Evolutionary conservation across 176 grass and related monocot species (phyloP), one percentile per base, ranked within the genome.

Genomic region (Carex pumila): DNA sequence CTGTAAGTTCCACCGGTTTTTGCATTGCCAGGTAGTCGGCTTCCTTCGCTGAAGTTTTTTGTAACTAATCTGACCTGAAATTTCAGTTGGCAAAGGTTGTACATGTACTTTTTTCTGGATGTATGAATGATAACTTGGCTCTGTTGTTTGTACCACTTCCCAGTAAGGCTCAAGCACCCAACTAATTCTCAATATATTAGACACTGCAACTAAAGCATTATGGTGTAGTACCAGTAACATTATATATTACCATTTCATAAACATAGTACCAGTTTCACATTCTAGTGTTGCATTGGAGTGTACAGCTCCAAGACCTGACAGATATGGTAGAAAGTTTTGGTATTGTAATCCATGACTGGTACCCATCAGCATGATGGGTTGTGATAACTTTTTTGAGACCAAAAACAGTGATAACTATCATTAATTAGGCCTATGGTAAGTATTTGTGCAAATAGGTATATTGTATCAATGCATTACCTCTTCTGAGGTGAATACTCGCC

Each of bases 31-130:
- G 91, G 89, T 88, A 98, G 96, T 81, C 96, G 84, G 59, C 94
- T 95, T 89, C 93, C 96, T 88, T 98, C 91, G 8, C 93, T 98
- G 75, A 98, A 98, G 83, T 98, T 98, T 82, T 98, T 98, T 65
- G 96, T 98, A 79, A 95, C 93, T 68, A 85, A 92, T 89, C 96
- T 83, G 57, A 83, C 81, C 81, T 83, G 43, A 68, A 83, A 83
- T 18, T 66, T 82, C 37, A 81, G 52, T 57, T 78, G 45, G 45
- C 30, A 57, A 1, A 56, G 1, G 52, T 57, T 34, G 29, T 34
- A 18, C 71, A 74, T 52, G 13, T 78, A 57, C 6, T 53, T 21
- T 57, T 78, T 78, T 45, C 17, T 71, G 17, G 2, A 71, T 66
- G 31, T 21, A 74, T 53, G 14, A 57, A 25, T 0, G 1, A 34